These are phyloP conservation scores for Neofusicoccum parvum DNA, from an alignment of 2,329 filamentous ascomycete genomes.

Conservation along the genomic window DNA sequence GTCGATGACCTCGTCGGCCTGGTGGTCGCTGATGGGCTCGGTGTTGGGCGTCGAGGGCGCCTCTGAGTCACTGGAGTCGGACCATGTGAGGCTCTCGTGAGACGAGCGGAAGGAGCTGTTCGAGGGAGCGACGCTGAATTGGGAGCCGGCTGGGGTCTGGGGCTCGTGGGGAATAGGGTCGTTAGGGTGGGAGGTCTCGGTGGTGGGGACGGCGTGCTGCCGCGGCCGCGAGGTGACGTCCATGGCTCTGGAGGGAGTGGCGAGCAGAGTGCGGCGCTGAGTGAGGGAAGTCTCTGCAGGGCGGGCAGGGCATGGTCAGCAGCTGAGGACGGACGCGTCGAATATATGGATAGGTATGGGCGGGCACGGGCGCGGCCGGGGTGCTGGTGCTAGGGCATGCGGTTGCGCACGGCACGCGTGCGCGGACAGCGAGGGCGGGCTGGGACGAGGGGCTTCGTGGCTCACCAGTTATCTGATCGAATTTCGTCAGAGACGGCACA, in stretches of 20 bases:
- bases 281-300: conserved; percentile 2
- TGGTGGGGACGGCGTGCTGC: conserved; percentile 43
- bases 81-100: conserved; percentile 43
- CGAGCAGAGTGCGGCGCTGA: conserved; percentile 21
- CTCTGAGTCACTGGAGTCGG: conserved; percentile 46
- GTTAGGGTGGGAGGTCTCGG: conserved; percentile 48
- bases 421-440: neutral
- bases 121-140: conserved; percentile 35
- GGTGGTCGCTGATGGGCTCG: conserved; percentile 44
- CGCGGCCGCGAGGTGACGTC: conserved; percentile 28
- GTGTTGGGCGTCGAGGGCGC: conserved; percentile 48
- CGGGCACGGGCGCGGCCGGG: neutral
- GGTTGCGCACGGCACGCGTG: neutral
- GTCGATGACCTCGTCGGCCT: conserved; percentile 47
- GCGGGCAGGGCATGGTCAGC: conserved; percentile 3
- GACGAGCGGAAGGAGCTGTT: conserved; percentile 43
- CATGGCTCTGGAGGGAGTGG: conserved; percentile 27
- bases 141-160: conserved; percentile 35
- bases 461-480: conserved; percentile 21
- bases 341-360: conserved; percentile 4
- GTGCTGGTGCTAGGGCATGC: neutral
- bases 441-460: conserved; percentile 10
- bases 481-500: conserved; percentile 17
- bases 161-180: conserved; percentile 51
- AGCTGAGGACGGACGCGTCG: neutral